Evolutionary conservation across 257 asterid species (phyloP), one percentile per base, ranked within the genome.

Genomic region (Schizonepeta tenuifolia): DNA sequence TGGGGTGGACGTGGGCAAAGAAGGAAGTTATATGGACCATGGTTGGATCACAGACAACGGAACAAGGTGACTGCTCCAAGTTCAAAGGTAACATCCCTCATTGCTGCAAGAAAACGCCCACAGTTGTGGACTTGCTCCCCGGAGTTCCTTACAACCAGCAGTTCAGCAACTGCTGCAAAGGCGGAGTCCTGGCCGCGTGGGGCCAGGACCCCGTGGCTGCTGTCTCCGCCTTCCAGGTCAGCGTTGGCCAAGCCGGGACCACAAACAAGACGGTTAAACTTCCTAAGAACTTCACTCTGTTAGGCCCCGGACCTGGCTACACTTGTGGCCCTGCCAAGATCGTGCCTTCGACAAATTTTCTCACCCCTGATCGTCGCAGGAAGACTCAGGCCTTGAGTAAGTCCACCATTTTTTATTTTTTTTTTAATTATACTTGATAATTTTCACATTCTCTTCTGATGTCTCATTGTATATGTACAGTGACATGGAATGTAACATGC

Each of bases 1-100:
- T 89, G 7, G 93, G 92, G 28, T 89, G 96, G 96, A 78, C 96
- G 26, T 89, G 96, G 96, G 96, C 92, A 11, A 87, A 89, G 78
- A 89, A 87, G 20, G 96, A 89, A 47, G 94, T 89, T 62, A 89
- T 89, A 10, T 89, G 96, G 96, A 47, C 86, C 55, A 79, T 87
- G 90, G 84, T 83, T 1, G 96, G 96, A 7, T 78, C 90, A 9
- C 95, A 90, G 28, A 72, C 95, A 43, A 90, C 96, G 0, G 95
- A 90, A 20, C 96, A 90, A 83, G 96, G 96, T 0, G 96, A 90
- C 75, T 90, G 96, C 63, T 90, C 96, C 41, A 88, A 85, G 76
- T 90, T 90, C 86, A 86, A 86, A 83, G 90, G 88, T 31, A 86
- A 72, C 80, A 77, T 85, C 69, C 96, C 96, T 10, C 96, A 90